Evolutionary conservation across 2,329 filamentous ascomycete species (phyloP), one percentile per base, ranked within the genome.

Genomic region (Ploettnerulaceae sp.): DNA sequence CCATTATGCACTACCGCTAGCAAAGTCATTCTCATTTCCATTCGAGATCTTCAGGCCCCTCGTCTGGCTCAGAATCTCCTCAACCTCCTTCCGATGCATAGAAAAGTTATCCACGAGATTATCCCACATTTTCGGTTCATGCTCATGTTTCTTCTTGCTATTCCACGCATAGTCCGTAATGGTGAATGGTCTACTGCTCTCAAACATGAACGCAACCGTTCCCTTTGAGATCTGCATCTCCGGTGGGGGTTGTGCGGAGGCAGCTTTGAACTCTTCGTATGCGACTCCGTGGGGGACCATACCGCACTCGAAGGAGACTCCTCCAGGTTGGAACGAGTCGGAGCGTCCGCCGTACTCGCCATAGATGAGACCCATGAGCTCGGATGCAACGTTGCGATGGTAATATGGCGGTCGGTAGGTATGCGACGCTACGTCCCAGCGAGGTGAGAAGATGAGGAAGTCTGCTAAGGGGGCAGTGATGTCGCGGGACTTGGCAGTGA

Each of bases 361-460:
- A 33, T 67, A 55, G 59, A 64, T 43, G 31, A 72, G 60, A 7
- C 69, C 70, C 69, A 72, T 71, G 51, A 73, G 70, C 48, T 75
- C 72, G 3, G 67, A 70, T 46, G 73, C 73, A 2, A 70, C 70
- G 58, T 74, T 75, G 32, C 72, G 68, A 61, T 79, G 76, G 64
- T 78, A 81, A 66, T 76, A 80, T 18, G 77, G 76, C 8, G 75
- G 73, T 7, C 76, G 70, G 66, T 78, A 80, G 0, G 76, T 80
- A 57, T 76, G 71, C 34, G 76, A 74, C 0, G 76, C 73, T 1
- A 82, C 77, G 7, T 81, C 71, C 82, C 82, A 86, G 18, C 79
- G 72, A 0, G 82, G 81, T 0, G 79, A 77, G 64, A 86, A 86
- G 61, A 82, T 77, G 33, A 85, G 72, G 53, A 86, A 84, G 64